Base-by-base conservation (phyloP, 805 yeast genomes). In the Wickerhamiella alocasiicola region DNA sequence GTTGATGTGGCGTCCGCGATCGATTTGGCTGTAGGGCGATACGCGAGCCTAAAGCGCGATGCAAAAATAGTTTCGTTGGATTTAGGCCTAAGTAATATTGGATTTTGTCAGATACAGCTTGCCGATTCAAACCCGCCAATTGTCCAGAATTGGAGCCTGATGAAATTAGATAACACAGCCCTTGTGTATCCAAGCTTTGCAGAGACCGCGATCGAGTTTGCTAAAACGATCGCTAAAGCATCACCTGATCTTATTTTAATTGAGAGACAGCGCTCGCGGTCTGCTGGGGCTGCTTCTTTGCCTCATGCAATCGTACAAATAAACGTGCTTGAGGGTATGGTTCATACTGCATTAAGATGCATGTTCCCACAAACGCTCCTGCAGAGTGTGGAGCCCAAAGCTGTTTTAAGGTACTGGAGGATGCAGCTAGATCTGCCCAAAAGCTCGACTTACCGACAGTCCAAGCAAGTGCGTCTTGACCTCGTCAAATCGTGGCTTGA, bases 211-310 rank as follows among this genome's bases (percentile, higher is more conserved):
- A 18, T 49, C 5, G 35, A 42, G 2, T 41, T 57, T 25, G 42
- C 48, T 19, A 20, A 38, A 9, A 15, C 27, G 27, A 28, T 49
- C 2, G 9, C 35, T 6, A 23, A n/a, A 24, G 19, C 19, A 1
- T 23, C 45, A 0, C 69, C 74, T 0, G 67, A 67, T 43, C 52
- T 65, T 2, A 62, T 72, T 2, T 49, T 75, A 9, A 57, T 76
- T 2, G 83, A 77, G 49, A 51, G 74, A 43, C 83, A 77, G 52
- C 50, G 82, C 29, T 61, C 68, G 30, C 61, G 81, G 37, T 63
- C 73, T 0, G 57, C 56, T 46, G 70, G 77, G 0, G 59, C 69
- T 2, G 59, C 62, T 9, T 55, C 54, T 13, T 67, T 76, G 1
- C 58, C 71, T 4, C 78, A 74, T 41, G 65, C 67, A 42, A 66